Evolutionary conservation across 768 basidiomycete species (phyloP).

Genomic region (Hericium coralloides): DNA sequence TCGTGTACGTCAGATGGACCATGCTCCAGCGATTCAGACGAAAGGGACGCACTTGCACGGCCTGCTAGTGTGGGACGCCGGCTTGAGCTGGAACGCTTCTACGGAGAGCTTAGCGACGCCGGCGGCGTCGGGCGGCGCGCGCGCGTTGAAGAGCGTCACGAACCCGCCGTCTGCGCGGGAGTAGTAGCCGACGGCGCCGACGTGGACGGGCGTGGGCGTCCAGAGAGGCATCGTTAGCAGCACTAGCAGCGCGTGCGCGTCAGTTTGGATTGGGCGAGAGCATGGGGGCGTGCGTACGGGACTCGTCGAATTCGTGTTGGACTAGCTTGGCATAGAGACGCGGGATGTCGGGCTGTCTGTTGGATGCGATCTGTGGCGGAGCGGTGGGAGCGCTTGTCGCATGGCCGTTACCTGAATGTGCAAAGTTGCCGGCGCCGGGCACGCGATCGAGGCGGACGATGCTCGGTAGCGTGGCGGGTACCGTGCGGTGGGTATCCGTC

Average conservation of each 20-base stretch:
- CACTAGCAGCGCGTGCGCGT: no score
- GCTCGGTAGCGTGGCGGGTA: no score
- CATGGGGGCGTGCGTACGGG: not conserved
- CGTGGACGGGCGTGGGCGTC: not conserved
- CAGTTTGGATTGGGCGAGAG: no score
- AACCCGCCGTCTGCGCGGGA: not conserved
- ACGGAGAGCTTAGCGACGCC: not conserved
- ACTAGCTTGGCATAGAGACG: not conserved
- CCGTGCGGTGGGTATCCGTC: no score
- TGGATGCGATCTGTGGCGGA: no score
- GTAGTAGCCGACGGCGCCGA: not conserved
- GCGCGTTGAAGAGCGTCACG: not conserved
- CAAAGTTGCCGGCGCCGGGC: no score
- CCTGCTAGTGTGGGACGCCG: not conserved
- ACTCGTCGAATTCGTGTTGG: not conserved
- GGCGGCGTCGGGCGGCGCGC: not conserved
- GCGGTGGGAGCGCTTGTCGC: no score
- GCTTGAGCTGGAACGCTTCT: not conserved
- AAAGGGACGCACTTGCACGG: no score
- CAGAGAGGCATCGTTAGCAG: not conserved
- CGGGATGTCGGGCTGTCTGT: not conserved
- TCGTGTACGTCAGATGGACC: no score
- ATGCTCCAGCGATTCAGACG: no score
- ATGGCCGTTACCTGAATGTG: no score
- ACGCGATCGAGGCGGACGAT: no score